Percentiles rank a stretch among this genome's conserved stretches.
phyloP scores from a whole-genome alignment of 2,329 filamentous ascomycete species.

The Helotiales sp. region DNA sequence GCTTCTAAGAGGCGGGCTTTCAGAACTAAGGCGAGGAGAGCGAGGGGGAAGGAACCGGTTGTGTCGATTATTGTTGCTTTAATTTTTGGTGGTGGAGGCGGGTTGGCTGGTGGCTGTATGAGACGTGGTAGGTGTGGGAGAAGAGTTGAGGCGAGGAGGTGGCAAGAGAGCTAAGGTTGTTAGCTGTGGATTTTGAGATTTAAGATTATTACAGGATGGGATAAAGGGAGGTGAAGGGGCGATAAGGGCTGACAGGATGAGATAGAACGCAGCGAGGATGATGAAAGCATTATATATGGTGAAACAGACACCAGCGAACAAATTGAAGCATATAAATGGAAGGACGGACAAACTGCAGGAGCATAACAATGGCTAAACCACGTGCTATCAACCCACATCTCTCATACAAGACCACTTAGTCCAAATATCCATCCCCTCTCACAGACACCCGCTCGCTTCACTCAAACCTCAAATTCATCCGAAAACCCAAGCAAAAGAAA shows the following conservation, averaged over 20 bases:
- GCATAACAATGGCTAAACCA: no score
- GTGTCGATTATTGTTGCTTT: slow-evolving; percentile 41
- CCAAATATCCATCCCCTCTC: background rate
- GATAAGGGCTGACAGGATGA: background rate
- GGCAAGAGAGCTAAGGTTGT: slow-evolving; percentile 36
- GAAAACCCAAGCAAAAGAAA: background rate
- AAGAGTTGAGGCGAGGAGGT: slow-evolving; percentile 36
- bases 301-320: no score
- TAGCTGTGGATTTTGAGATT: background rate
- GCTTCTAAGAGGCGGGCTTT: slow-evolving; percentile 28
- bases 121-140: slow-evolving; percentile 26
- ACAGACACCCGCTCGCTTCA: background rate
- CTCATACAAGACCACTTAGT: background rate
- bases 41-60: slow-evolving; percentile 39
- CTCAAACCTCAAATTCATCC: background rate
- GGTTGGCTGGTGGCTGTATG: background rate
- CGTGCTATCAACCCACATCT: no score
- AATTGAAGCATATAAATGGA: no score
- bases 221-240: no score
- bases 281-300: no score
- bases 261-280: no score
- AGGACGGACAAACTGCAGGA: no score
- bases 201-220: no score
- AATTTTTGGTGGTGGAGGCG: slow-evolving; percentile 18
- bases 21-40: slow-evolving; percentile 38